These are phyloP conservation scores for Pseudoscleropodium purum DNA, from an alignment of 225 moss, liverwort and hornwort species.

Conservation along the genomic window DNA sequence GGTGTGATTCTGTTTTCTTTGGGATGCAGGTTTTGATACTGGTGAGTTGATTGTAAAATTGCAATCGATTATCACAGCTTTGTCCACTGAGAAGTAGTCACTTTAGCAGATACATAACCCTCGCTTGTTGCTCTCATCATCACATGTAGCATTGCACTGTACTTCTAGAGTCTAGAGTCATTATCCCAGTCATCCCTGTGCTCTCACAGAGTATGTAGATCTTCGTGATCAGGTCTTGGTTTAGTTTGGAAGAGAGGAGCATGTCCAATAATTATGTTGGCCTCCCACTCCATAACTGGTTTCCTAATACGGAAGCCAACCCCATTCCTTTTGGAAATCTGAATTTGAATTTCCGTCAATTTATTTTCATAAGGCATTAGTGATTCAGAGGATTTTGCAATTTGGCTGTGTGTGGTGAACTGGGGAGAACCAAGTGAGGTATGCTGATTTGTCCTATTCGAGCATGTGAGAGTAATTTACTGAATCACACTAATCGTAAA, in stretches of 20 bases:
- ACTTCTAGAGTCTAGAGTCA: not conserved
- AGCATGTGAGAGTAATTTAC: not conserved
- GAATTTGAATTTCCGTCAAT: not conserved
- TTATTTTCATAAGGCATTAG: not conserved
- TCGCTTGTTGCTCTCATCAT: not conserved
- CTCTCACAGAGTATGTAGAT: not conserved
- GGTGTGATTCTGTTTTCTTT: not conserved
- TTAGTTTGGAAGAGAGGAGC: not conserved
- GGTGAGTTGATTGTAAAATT: constrained; percentile 27
- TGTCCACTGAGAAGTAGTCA: not conserved
- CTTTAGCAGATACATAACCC: not conserved
- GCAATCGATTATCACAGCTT: constrained; percentile 25
- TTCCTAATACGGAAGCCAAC: not conserved
- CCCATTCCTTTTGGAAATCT: not conserved
- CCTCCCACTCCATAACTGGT: not conserved
- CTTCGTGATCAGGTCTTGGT: not conserved
- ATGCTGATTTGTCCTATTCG: not conserved
- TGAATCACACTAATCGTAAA: not conserved
- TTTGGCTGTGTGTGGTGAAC: not conserved
- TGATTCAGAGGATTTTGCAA: not conserved
- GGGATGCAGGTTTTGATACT: constrained; percentile 22
- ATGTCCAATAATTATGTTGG: not conserved
- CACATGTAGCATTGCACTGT: no score
- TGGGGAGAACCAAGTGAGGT: not conserved
- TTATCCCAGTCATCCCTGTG: not conserved